Percentiles rank a stretch among this genome's conserved stretches.
These are phyloP conservation scores for Xanthoparmelia taractica DNA, from an alignment of 495 filamentous ascomycete genomes.

Conservation along the genomic window DNA sequence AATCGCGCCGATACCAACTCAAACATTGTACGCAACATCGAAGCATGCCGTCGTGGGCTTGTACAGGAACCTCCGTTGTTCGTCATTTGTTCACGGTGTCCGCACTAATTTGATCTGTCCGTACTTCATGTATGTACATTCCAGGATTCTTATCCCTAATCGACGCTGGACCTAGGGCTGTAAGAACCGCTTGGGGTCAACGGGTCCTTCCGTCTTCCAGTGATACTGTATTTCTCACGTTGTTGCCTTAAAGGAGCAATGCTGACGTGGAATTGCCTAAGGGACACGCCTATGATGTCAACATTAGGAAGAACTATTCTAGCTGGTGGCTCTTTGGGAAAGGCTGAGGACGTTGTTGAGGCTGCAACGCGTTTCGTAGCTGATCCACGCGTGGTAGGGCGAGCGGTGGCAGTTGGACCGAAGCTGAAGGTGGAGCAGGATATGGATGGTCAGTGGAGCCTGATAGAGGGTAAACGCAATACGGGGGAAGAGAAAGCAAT, in stretches of 20 bases:
- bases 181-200: not conserved
- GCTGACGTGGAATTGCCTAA: not conserved
- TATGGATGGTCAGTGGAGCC: slow-evolving; percentile 32
- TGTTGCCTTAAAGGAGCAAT: not conserved
- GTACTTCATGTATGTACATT: slow-evolving; percentile 46
- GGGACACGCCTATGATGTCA: slow-evolving; percentile 49
- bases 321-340: slow-evolving; percentile 45
- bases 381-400: slow-evolving; percentile 42
- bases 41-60: slow-evolving; percentile 61
- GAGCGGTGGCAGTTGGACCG: slow-evolving; percentile 49
- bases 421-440: slow-evolving; percentile 36
- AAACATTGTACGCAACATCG: slow-evolving; percentile 47
- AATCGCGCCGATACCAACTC: slow-evolving; percentile 22
- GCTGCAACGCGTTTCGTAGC: slow-evolving; percentile 41
- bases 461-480: slow-evolving; percentile 27
- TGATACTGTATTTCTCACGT: not conserved
- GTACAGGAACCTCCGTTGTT: slow-evolving; percentile 48
- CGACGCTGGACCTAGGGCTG: not conserved
- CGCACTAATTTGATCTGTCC: slow-evolving; percentile 55
- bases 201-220: not conserved
- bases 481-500: slow-evolving; percentile 36
- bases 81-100: slow-evolving; percentile 40
- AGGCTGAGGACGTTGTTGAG: slow-evolving; percentile 49
- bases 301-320: slow-evolving; percentile 38
- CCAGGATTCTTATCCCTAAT: not conserved